Evolutionary conservation across 345 rosid species (phyloP).

Genomic region (Schrenkiella parvula): DNA sequence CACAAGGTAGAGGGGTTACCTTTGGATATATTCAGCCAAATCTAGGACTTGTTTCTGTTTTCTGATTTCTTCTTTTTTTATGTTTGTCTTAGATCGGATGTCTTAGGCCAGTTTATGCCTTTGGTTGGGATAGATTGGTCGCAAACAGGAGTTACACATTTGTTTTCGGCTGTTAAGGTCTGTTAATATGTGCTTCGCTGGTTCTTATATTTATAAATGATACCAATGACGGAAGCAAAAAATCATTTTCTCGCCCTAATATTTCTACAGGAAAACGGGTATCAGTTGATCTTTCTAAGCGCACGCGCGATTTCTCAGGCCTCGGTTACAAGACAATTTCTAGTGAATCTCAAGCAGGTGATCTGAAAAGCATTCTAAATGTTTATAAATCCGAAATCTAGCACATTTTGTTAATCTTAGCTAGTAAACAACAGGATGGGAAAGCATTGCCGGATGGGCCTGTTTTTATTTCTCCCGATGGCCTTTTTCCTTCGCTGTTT

Average conservation of each 20-base stretch:
- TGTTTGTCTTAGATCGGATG: conserved; percentile 74
- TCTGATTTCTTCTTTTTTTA: neutral
- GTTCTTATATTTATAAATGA: neutral
- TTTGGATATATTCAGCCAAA: neutral
- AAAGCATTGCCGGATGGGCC: conserved; percentile 97
- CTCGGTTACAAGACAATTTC: conserved; percentile 73
- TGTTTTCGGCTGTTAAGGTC: conserved; percentile 91
- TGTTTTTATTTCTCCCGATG: conserved; percentile 96
- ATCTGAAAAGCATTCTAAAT: neutral
- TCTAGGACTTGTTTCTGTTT: neutral
- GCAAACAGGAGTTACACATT: conserved; percentile 90
- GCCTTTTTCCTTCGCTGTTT: conserved; percentile 84
- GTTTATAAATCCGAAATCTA: neutral
- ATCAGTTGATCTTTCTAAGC: conserved; percentile 86
- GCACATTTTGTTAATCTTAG: neutral
- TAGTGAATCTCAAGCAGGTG: conserved; percentile 92
- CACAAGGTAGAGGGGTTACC: conserved; percentile 52
- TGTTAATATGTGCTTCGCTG: conserved; percentile 23
- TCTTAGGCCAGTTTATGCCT: conserved; percentile 98
- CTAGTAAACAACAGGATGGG: conserved; percentile 56
- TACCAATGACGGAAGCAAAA: neutral
- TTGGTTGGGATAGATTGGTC: conserved; percentile 94
- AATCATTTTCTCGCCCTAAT: neutral
- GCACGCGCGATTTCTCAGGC: conserved; percentile 98
- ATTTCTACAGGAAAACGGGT: conserved; percentile 82